phyloP scores from a whole-genome alignment of 768 basidiomycete species.

The Hygrocybe coccinea region DNA sequence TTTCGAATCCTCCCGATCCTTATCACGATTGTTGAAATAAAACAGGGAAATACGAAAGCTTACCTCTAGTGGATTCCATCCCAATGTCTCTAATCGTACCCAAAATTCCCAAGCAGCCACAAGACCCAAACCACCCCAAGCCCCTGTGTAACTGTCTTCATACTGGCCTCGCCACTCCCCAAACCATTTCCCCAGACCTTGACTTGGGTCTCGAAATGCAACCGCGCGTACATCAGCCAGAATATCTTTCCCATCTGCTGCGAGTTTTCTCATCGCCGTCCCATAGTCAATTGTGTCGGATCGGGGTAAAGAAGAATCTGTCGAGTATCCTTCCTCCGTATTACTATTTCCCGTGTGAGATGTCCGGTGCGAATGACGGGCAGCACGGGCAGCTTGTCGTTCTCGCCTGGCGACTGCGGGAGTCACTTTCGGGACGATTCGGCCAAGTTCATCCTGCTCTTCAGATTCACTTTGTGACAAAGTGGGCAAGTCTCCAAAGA shows the following conservation, averaged over 20 bases:
- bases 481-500: slow-evolving; percentile 53
- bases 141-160: slow-evolving; percentile 76
- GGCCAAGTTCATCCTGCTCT: slow-evolving; percentile 61
- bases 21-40: slow-evolving; percentile 7
- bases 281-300: slow-evolving; percentile 67
- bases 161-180: slow-evolving; percentile 69
- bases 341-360: slow-evolving; percentile 11
- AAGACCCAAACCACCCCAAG: slow-evolving; percentile 87
- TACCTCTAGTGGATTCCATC: slow-evolving; percentile 86
- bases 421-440: slow-evolving; percentile 43
- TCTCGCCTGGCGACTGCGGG: slow-evolving; percentile 44
- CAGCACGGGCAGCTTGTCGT: slow-evolving; percentile 53
- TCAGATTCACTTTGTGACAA: slow-evolving; percentile 30
- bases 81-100: slow-evolving; percentile 79
- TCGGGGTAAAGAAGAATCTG: slow-evolving; percentile 67
- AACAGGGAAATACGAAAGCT: slow-evolving; percentile 16
- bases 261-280: slow-evolving; percentile 53
- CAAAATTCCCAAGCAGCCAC: slow-evolving; percentile 94
- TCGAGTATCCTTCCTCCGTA: slow-evolving; percentile 79
- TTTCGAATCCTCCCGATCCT: slow-evolving; percentile 38
- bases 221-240: slow-evolving; percentile 78
- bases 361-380: slow-evolving; percentile 48
- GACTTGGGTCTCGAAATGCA: slow-evolving; percentile 77
- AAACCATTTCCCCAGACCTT: slow-evolving; percentile 48
- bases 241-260: slow-evolving; percentile 48